A percentile compares a stretch with the other conserved stretches of the same genome.
phyloP scores from a whole-genome alignment of 1,139 yeast genomes.

The Blastobotrys persicus region DNA sequence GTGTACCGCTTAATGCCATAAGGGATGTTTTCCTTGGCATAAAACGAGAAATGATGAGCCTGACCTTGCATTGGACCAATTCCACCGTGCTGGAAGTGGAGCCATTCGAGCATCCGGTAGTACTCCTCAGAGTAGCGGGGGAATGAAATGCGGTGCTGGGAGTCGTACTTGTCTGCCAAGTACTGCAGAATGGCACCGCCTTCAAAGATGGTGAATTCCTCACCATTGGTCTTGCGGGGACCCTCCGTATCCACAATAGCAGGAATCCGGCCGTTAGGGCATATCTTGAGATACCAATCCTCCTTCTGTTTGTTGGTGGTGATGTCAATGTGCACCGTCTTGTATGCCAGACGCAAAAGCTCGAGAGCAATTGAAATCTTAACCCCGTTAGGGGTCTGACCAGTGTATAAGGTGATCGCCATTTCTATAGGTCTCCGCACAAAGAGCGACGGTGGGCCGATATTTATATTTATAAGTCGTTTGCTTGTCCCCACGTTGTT shows the following conservation, averaged over 20 bases:
- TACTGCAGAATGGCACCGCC: conserved; percentile 59
- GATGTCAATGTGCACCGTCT: conserved; percentile 46
- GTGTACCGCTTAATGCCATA: conserved; percentile 53
- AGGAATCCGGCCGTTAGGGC: conserved; percentile 66
- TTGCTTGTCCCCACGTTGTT: background rate
- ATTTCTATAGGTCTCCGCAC: background rate
- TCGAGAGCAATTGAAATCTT: conserved; percentile 51
- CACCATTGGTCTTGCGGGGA: conserved; percentile 22
- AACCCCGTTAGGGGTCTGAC: conserved; percentile 57
- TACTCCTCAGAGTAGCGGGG: conserved; percentile 46
- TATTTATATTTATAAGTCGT: too few species aligned
- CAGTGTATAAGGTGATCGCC: conserved; percentile 44
- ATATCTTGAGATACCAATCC: conserved; percentile 52
- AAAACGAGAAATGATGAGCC: conserved; percentile 46
- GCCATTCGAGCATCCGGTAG: conserved; percentile 52
- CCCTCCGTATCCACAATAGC: conserved; percentile 49
- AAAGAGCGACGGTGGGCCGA: background rate
- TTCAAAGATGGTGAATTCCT: conserved; percentile 46
- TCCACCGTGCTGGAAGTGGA: conserved; percentile 57
- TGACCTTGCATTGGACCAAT: conserved; percentile 64
- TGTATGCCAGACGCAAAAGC: conserved; percentile 48
- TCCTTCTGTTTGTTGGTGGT: conserved; percentile 46
- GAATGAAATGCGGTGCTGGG: conserved; percentile 49
- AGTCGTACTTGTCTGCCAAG: conserved; percentile 57
- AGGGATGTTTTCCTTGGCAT: conserved; percentile 48